Conservation (phyloP, 768 basidiomycete genomes). For the Lentinus tigrinus region DNA sequence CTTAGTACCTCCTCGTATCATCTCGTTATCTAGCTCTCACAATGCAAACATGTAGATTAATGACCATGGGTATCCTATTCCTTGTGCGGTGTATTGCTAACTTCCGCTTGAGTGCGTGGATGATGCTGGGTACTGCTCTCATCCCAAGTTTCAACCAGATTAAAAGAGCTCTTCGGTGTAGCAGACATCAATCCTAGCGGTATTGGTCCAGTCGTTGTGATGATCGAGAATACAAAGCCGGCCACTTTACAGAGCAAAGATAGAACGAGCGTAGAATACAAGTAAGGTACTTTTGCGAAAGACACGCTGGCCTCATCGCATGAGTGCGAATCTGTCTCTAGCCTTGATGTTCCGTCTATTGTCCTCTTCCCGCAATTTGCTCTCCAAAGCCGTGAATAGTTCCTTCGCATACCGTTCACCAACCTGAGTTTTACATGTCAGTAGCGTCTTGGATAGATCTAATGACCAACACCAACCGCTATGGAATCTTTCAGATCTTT, state of each 20-base stretch:
- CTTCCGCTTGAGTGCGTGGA: neutral
- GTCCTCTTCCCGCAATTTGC: constrained; percentile 66
- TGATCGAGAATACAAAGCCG: too few species aligned
- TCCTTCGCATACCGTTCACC: constrained; percentile 66
- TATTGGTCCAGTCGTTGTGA: too few species aligned
- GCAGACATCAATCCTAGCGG: too few species aligned
- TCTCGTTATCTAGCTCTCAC: constrained; percentile 17
- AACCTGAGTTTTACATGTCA: constrained; percentile 39
- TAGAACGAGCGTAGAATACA: too few species aligned
- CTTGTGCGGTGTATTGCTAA: neutral
- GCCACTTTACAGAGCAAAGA: neutral
- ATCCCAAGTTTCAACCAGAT: too few species aligned
- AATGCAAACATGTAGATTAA: constrained; percentile 20
- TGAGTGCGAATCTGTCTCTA: constrained; percentile 47
- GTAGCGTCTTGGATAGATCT: neutral
- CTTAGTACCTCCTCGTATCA: constrained; percentile 14
- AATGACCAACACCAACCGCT: constrained; percentile 41
- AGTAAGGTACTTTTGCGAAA: neutral
- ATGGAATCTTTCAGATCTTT: constrained; percentile 50
- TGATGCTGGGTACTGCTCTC: too few species aligned
- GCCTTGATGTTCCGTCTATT: constrained; percentile 58
- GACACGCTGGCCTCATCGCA: neutral
- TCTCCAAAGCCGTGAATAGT: constrained; percentile 54
- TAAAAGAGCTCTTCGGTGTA: too few species aligned
- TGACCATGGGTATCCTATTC: constrained; percentile 11